Evolutionary conservation across 1,284 basidiomycete species (phyloP).

Genomic region (Tremellales sp.): DNA sequence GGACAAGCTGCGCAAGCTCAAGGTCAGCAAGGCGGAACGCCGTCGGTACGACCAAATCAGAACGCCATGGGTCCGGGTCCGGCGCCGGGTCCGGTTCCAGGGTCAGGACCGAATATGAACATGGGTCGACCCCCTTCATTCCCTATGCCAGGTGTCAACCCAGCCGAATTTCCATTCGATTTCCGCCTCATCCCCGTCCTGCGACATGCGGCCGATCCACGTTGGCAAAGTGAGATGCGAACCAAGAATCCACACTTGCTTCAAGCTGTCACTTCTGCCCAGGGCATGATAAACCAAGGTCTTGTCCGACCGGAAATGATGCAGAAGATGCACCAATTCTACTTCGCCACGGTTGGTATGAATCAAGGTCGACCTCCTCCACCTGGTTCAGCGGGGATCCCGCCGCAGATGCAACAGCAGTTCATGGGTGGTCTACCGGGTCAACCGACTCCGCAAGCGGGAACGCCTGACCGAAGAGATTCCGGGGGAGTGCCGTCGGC

Average conservation of each 20-base stretch:
- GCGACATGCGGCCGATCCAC: conserved; percentile 21
- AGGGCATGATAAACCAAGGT: conserved; percentile 18
- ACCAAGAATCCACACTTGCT: conserved; percentile 27
- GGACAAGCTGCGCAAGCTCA: conserved; percentile 22
- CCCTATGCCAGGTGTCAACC: neutral
- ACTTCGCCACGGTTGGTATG: neutral
- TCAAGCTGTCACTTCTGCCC: conserved; percentile 17
- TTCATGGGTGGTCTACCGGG: neutral
- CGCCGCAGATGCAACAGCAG: neutral
- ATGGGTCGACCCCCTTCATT: conserved; percentile 6
- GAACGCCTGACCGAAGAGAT: neutral
- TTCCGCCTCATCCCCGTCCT: conserved; percentile 28
- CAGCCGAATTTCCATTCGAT: conserved; percentile 42
- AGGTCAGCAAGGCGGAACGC: conserved; percentile 1
- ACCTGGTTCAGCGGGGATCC: neutral
- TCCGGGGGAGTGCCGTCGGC: neutral
- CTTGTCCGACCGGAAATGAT: conserved; percentile 29
- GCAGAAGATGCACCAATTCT: conserved; percentile 32
- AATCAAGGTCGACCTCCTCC: neutral
- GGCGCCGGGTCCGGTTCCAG: conserved; percentile 11
- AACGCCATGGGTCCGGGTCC: neutral
- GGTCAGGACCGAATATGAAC: conserved; percentile 7
- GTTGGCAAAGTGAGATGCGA: conserved; percentile 32
- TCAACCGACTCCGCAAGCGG: neutral
- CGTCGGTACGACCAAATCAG: neutral